Percentiles rank a stretch among this genome's conserved stretches.
These are phyloP conservation scores for Umbelopsis ramanniana DNA, from an alignment of 192 early-diverging fungal species.

Conservation along the genomic window DNA sequence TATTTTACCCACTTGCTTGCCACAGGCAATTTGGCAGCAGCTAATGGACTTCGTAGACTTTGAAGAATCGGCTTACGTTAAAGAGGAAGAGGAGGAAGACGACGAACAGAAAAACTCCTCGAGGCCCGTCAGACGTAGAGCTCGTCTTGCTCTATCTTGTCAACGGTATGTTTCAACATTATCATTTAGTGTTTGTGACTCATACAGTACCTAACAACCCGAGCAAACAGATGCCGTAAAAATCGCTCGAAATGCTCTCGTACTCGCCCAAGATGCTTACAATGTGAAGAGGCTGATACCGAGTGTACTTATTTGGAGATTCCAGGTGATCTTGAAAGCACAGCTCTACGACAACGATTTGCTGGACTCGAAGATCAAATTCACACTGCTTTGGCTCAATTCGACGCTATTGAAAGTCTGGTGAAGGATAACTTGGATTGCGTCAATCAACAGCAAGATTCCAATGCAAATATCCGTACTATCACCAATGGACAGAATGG, in stretches of 20 bases:
- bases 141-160: conserved; percentile 16
- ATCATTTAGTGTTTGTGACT: background rate
- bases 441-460: background rate
- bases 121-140: conserved; percentile 14
- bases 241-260: conserved; percentile 43
- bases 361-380: conserved; percentile 43
- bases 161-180: background rate
- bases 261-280: conserved; percentile 33
- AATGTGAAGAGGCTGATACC: conserved; percentile 30
- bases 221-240: conserved; percentile 29
- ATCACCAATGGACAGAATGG: background rate
- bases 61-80: background rate
- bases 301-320: conserved; percentile 36
- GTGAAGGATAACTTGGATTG: background rate
- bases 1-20: no score
- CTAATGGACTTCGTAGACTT: background rate
- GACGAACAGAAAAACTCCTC: background rate
- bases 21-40: background rate
- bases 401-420: conserved; percentile 33
- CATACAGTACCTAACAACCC: background rate
- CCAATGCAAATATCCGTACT: background rate
- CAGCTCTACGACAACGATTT: conserved; percentile 40
- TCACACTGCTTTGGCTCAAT: conserved; percentile 33
- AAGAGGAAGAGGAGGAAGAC: conserved; percentile 4
- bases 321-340: conserved; percentile 46